Evolutionary conservation across 257 asterid species (phyloP).

Genomic region (Nyctanthes arbortristis): DNA sequence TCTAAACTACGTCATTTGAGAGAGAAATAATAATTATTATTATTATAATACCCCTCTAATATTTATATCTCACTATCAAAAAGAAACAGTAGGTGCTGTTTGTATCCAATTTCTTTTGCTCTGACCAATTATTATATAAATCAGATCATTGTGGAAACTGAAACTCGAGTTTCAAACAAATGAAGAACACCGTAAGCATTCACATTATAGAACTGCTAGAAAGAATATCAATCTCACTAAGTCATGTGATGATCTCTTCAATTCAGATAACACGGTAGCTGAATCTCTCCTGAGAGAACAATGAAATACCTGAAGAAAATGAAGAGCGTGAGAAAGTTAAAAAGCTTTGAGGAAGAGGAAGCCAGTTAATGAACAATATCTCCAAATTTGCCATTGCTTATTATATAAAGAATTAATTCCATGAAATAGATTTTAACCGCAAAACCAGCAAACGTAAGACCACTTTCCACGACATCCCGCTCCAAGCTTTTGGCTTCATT

Average conservation of each 20-base stretch:
- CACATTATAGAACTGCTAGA: slow-evolving; percentile 13
- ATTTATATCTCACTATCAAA: too few species aligned
- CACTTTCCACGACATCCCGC: slow-evolving; percentile 78
- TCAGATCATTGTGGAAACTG: too few species aligned
- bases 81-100: too few species aligned
- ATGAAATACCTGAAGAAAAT: slow-evolving; percentile 71
- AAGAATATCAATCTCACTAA: slow-evolving; percentile 60
- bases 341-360: slow-evolving; percentile 9
- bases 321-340: slow-evolving; percentile 24
- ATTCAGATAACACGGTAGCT: slow-evolving; percentile 78
- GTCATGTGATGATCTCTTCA: slow-evolving; percentile 88
- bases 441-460: slow-evolving; percentile 91
- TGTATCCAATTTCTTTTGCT: too few species aligned
- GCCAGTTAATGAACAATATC: neutral
- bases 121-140: too few species aligned
- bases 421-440: slow-evolving; percentile 57
- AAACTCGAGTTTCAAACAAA: slow-evolving; percentile 5
- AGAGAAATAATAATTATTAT: too few species aligned
- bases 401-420: slow-evolving; percentile 17
- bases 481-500: slow-evolving; percentile 95
- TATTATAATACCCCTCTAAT: too few species aligned
- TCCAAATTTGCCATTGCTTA: neutral
- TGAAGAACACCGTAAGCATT: neutral
- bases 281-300: slow-evolving; percentile 97
- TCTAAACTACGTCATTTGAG: too few species aligned